These are phyloP conservation scores for Solanum arcanum DNA, from an alignment of 257 asterid genomes.

Conservation along the genomic window DNA sequence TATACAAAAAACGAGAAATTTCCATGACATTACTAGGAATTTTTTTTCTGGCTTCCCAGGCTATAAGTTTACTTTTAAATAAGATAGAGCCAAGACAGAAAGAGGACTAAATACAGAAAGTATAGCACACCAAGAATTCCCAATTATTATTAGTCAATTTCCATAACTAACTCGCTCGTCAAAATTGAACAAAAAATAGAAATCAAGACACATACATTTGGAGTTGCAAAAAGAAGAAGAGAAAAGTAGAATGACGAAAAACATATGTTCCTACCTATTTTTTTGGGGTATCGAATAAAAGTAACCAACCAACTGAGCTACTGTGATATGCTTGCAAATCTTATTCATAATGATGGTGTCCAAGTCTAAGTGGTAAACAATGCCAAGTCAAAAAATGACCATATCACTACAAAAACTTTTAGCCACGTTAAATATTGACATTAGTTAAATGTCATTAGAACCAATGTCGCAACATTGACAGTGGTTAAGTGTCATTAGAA, in stretches of 20 bases:
- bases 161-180: neutral
- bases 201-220: neutral
- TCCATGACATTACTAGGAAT: neutral
- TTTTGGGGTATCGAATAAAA: no score
- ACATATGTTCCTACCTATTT: neutral
- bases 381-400: neutral
- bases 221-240: neutral
- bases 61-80: neutral
- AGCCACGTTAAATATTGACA: no score
- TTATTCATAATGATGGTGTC: neutral
- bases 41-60: neutral
- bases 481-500: no score
- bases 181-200: neutral
- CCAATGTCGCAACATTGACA: no score
- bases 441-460: no score
- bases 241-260: neutral
- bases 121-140: neutral
- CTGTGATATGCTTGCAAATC: neutral
- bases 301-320: neutral
- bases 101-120: neutral
- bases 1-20: neutral
- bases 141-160: neutral
- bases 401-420: neutral
- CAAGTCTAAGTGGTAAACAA: neutral
- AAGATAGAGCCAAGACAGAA: neutral